A percentile compares a stretch with the other conserved stretches of the same genome.
phyloP scores from a whole-genome alignment of 441 rosid genomes.

The Pelargonium cotyledonis region DNA sequence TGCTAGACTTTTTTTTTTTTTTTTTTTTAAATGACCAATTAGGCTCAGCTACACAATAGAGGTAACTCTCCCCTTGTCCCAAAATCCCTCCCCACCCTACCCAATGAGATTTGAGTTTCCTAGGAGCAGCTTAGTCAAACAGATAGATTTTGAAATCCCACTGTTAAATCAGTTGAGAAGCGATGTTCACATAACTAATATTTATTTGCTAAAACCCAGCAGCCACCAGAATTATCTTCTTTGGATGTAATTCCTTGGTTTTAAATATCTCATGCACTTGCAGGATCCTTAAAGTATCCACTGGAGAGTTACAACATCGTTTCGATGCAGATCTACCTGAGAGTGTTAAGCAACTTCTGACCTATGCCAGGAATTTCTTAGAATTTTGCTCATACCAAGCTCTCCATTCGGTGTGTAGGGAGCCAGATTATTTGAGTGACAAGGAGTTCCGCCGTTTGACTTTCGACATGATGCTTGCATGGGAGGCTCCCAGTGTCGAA shows the following conservation, averaged over 20 bases:
- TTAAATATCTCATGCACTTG: slow-evolving; percentile 9
- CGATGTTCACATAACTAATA: too few relatives aligned
- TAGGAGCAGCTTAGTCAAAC: neutral
- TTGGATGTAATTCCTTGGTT: neutral
- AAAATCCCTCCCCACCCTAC: too few relatives aligned
- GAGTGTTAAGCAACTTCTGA: slow-evolving; percentile 56
- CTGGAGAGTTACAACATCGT: slow-evolving; percentile 57
- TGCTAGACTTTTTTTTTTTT: too few relatives aligned
- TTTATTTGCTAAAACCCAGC: neutral
- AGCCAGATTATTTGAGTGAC: slow-evolving; percentile 57
- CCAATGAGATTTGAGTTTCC: neutral
- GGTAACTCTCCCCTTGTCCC: too few relatives aligned
- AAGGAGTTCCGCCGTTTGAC: slow-evolving; percentile 63
- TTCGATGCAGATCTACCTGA: slow-evolving; percentile 70
- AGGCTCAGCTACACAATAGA: too few relatives aligned
- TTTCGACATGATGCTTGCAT: slow-evolving; percentile 95
- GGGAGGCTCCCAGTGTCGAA: slow-evolving; percentile 66
- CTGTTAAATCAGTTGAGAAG: too few relatives aligned
- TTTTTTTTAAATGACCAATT: too few relatives aligned
- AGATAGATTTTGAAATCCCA: neutral
- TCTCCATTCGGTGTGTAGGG: slow-evolving; percentile 33
- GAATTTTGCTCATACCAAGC: slow-evolving; percentile 81
- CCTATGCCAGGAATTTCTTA: slow-evolving; percentile 61
- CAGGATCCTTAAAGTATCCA: slow-evolving; percentile 59
- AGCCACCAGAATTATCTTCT: neutral